Evolutionary conservation across 2,329 filamentous ascomycete species (phyloP), one percentile per base, ranked within the genome.

Genomic region (Sarocladium brachiariae): DNA sequence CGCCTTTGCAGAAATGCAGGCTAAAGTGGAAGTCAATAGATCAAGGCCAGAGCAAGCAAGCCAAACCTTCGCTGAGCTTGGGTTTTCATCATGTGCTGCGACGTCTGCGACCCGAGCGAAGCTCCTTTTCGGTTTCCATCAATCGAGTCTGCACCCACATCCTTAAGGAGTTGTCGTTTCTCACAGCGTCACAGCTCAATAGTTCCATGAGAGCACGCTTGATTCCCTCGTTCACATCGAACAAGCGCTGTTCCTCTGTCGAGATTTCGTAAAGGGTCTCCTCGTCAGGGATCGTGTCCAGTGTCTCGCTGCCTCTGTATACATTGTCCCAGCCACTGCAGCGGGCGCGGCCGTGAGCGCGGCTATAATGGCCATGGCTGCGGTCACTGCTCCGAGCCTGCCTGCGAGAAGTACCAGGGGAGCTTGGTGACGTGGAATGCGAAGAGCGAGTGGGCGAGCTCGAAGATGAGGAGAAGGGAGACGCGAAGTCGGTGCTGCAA

Each of bases 201-300:
- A 83, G 71, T 61, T 81, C 78, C 5, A 78, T 83, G 57, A 83
- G 61, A 2, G 77, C 75, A 27, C 77, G 72, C 67, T 83, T 83
- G 67, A 83, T 78, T 57, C 75, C 73, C 63, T 81, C 78, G 63
- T 80, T 80, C 63, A 81, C 74, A 54, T 75, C 70, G 48, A 70
- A 77, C 10, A 81, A 70, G 53, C 72, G 75, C 55, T 74, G 71
- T 60, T 80, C 76, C 59, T 77, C 75, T 16, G 67, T 66, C 1
- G 71, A 75, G 55, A 80, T 72, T 58, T 75, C 73, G 53, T 67
- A 67, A 19, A 76, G 60, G 6, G 72, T 70, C 50, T 71, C 66
- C 58, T 75, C 74, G 58, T 78, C 73, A 19, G 70, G 60, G 27
- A 74, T 72, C 21, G 70, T 71, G 50, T 61, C 63, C n/a, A 70